Base-by-base conservation (phyloP, 768 basidiomycete species). In the Leccinum imitatum region DNA sequence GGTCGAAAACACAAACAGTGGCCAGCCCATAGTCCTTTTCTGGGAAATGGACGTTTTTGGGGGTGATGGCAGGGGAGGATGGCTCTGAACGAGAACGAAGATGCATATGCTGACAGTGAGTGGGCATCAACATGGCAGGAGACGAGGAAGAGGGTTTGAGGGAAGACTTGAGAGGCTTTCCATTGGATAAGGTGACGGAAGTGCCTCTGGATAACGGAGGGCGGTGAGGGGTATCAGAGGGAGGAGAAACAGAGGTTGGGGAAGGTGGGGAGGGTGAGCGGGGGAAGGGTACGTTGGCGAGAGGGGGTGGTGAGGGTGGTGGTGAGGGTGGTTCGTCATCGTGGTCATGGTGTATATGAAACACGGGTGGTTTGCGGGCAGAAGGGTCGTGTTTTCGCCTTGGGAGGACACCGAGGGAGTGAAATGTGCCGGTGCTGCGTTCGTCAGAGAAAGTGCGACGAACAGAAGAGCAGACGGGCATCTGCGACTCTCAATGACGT, bases 31-130 rank as follows among this genome's bases (percentile, higher is more conserved):
- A 79, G 48, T 82, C 81, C 60, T 83, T 78, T 53, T 82, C 80
- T 13, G 93, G 90, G 66, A 98, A 98, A 70, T 95, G 95, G 0
- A 98, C 95, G 54, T 86, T 89, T 77, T 96, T 96, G 1, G 83
- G 84, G 13, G 79, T 77, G 30, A 60, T 56, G 0, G 83, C 56
- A 0, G 79, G 89, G 1, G 87, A 86, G 1, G 83, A 73, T 0
- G 94, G 91, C 31, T 83, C 85, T 8, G 87, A 88, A 70, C 72
- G 78, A 27, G 78, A 74, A 63, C 75, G 78, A 54, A 56, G 63
- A 59, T 71, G 70, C 17, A 44, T 25, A 14, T 61, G 58, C 14
- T 58, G 53, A n/a, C 47, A 13, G 6, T 47, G 58, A 17, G 54
- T n/a, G 31, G 59, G 57, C 1, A 39, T 48, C 21, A 31, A 10